Conservation (phyloP, 2,329 filamentous ascomycete species). For the Cladosporium sp. region DNA sequence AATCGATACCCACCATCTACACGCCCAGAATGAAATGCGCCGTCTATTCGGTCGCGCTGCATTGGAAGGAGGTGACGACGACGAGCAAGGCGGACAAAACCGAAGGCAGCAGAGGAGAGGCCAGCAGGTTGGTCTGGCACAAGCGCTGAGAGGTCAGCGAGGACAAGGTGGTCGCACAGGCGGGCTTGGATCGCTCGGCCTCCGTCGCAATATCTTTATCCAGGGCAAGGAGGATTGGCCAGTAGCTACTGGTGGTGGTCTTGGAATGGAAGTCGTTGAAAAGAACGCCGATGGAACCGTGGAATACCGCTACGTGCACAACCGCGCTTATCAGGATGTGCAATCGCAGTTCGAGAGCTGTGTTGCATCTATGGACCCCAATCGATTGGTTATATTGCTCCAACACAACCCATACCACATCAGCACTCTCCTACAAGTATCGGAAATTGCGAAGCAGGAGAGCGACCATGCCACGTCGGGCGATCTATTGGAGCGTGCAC, state of each 20-base stretch:
- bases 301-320: constrained; percentile 76
- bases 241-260: constrained; percentile 68
- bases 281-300: constrained; percentile 55
- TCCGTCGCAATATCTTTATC: constrained; percentile 77
- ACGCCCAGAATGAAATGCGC: constrained; percentile 88
- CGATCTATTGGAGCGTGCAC: constrained; percentile 81
- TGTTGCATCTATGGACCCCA: constrained; percentile 80
- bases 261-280: constrained; percentile 71
- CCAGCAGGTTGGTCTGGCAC: constrained; percentile 55
- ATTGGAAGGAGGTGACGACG: constrained; percentile 53
- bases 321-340: constrained; percentile 65
- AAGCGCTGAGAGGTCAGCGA: constrained; percentile 49
- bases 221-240: constrained; percentile 88
- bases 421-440: constrained; percentile 88
- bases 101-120: constrained; percentile 31
- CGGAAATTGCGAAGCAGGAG: constrained; percentile 86
- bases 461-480: constrained; percentile 80
- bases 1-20: constrained; percentile 69
- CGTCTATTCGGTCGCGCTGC: constrained; percentile 65
- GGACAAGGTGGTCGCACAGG: constrained; percentile 55
- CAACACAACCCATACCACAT: constrained; percentile 81
- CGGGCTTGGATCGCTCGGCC: constrained; percentile 65
- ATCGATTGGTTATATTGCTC: constrained; percentile 73
- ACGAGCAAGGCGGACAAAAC: constrained; percentile 32
- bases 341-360: constrained; percentile 73